These are phyloP conservation scores for Nicotiana rustica DNA, from an alignment of 305 asterid species.

Conservation along the genomic window DNA sequence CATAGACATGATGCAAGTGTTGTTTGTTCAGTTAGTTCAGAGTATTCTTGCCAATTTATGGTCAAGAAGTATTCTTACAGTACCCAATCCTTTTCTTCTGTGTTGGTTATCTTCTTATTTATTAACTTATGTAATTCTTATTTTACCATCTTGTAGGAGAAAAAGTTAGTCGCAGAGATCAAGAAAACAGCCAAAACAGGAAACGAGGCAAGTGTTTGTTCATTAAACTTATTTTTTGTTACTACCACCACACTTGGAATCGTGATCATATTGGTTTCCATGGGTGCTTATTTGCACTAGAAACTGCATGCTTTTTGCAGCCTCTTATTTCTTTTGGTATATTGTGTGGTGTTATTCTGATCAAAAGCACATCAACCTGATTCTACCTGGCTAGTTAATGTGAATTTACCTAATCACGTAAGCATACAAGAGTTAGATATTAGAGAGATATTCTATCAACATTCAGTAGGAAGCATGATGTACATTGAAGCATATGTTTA, in stretches of 20 bases:
- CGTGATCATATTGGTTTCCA: background rate
- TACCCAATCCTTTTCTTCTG: background rate
- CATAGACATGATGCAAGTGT: background rate
- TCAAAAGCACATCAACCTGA: background rate
- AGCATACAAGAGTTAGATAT: background rate
- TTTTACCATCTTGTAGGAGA: slow-evolving; percentile 63
- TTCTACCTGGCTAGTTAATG: background rate
- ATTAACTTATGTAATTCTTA: slow-evolving; percentile 29
- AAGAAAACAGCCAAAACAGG: slow-evolving; percentile 97
- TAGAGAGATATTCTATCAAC: background rate
- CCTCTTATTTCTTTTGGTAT: background rate
- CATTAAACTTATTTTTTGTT: background rate
- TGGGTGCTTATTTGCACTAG: background rate
- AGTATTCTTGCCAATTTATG: background rate
- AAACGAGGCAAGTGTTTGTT: slow-evolving; percentile 73
- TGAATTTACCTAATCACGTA: background rate
- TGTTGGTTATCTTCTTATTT: slow-evolving; percentile 26
- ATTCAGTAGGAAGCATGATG: no score
- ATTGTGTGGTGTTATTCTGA: background rate
- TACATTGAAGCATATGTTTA: no score
- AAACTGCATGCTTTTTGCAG: background rate
- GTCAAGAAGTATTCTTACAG: background rate
- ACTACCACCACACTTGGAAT: background rate
- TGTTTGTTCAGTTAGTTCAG: background rate
- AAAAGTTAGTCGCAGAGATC: slow-evolving; percentile 88